Conservation (phyloP, 1,139 yeast genomes). For the Geotrichum histeridarum region DNA sequence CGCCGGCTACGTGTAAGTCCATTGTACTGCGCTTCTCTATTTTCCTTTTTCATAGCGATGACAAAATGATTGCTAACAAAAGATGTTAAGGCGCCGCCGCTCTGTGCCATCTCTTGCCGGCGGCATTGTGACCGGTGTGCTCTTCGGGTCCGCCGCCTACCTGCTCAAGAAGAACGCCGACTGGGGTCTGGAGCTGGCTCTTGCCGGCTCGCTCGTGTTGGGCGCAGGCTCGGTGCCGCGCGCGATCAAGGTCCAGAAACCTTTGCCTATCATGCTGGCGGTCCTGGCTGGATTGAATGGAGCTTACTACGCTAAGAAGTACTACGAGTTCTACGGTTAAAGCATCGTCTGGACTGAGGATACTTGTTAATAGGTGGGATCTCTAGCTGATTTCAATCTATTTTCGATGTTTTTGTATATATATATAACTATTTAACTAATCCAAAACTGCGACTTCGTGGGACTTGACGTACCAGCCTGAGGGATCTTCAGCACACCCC, state of each 20-base stretch:
- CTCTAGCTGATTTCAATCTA: too few relatives aligned
- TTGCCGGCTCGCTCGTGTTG: conserved; percentile 63
- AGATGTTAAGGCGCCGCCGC: conserved; percentile 48
- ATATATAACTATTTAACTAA: too few relatives aligned
- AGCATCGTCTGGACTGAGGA: not conserved
- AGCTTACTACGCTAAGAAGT: conserved; percentile 66
- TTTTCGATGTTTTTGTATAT: not conserved
- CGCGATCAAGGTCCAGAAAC: conserved; percentile 59
- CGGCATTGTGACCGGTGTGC: conserved; percentile 62
- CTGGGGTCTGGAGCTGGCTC: conserved; percentile 75
- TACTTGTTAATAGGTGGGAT: too few relatives aligned
- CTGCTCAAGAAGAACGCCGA: conserved; percentile 66
- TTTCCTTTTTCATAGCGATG: not conserved
- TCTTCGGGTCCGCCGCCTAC: conserved; percentile 76
- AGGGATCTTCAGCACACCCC: conserved; percentile 99
- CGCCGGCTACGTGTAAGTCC: conserved; percentile 54
- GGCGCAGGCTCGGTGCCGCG: conserved; percentile 67
- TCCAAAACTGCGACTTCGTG: conserved; percentile 43
- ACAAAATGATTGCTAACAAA: not conserved
- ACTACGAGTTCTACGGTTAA: conserved; percentile 54
- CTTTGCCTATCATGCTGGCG: conserved; percentile 66
- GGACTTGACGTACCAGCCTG: conserved; percentile 91
- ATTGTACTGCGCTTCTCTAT: not conserved
- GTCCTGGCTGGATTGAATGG: conserved; percentile 62
- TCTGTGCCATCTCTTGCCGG: conserved; percentile 79